Conservation (phyloP, 2,329 filamentous ascomycete genomes). For the Coleophoma crateriformis region DNA sequence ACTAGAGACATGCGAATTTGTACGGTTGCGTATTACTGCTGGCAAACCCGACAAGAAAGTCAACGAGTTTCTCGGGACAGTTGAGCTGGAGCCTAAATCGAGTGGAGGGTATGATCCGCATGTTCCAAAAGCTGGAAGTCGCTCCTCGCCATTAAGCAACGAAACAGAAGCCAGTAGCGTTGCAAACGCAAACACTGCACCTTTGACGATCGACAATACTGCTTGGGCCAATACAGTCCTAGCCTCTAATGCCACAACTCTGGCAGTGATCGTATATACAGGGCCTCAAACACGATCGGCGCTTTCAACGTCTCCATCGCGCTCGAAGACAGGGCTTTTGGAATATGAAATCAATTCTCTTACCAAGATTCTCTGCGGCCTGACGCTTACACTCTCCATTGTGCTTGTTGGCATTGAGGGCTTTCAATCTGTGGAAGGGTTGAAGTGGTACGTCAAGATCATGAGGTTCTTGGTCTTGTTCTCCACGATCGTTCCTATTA, state of each 20-base stretch:
- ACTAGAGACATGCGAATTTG: slow-evolving; percentile 68
- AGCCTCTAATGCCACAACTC: slow-evolving; percentile 82
- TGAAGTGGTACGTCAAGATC: slow-evolving; percentile 90
- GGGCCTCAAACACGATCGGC: slow-evolving; percentile 91
- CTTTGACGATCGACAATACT: slow-evolving; percentile 91
- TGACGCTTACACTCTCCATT: slow-evolving; percentile 82
- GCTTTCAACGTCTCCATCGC: slow-evolving; percentile 83
- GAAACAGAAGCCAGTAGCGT: slow-evolving; percentile 27
- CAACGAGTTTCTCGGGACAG: slow-evolving; percentile 88
- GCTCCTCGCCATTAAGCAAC: slow-evolving; percentile 10
- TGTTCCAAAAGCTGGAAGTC: slow-evolving; percentile 15
- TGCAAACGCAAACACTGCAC: slow-evolving; percentile 49
- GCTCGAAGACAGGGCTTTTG: slow-evolving; percentile 88
- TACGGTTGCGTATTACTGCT: slow-evolving; percentile 66
- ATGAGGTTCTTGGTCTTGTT: slow-evolving; percentile 98
- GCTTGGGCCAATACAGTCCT: slow-evolving; percentile 98
- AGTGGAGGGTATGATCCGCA: slow-evolving; percentile 42
- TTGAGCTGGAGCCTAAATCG: slow-evolving; percentile 63
- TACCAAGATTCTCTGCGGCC: slow-evolving; percentile 88
- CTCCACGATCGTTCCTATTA: slow-evolving; percentile 98
- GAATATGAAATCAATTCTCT: slow-evolving; percentile 97
- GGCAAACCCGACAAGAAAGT: slow-evolving; percentile 91
- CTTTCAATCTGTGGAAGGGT: slow-evolving; percentile 61
- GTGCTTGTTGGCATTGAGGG: slow-evolving; percentile 84
- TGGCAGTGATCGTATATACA: slow-evolving; percentile 91